A percentile compares a stretch with the other conserved stretches of the same genome.
Conservation (phyloP, 768 basidiomycete species). For the Agaricus subrufescens region DNA sequence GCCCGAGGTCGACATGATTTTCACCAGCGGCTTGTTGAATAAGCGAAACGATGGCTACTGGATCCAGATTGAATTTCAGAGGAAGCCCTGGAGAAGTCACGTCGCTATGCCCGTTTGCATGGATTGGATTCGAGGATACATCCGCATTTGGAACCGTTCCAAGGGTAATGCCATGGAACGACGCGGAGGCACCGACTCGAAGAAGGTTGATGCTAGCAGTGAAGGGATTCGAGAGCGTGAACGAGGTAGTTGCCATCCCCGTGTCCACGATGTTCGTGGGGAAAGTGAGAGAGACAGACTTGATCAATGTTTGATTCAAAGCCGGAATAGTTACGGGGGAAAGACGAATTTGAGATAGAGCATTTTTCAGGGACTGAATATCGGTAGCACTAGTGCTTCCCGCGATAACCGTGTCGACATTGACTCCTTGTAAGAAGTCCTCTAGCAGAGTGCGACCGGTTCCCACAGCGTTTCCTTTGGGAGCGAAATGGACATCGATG, state of each 20-base stretch:
- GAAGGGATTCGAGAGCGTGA: slow-evolving; percentile 64
- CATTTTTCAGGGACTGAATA: slow-evolving; percentile 55
- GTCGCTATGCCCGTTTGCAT: slow-evolving; percentile 51
- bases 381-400: slow-evolving; percentile 53
- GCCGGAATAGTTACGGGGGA: slow-evolving; percentile 63
- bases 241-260: slow-evolving; percentile 52
- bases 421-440: slow-evolving; percentile 64
- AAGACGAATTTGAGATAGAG: slow-evolving; percentile 55
- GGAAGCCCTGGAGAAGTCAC: slow-evolving; percentile 55
- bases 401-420: slow-evolving; percentile 48
- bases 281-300: slow-evolving; percentile 50
- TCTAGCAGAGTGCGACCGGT: slow-evolving; percentile 56
- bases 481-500: slow-evolving; percentile 63
- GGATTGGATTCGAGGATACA: slow-evolving; percentile 51
- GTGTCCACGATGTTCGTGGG: slow-evolving; percentile 58
- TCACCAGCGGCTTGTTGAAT: slow-evolving; percentile 45
- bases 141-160: slow-evolving; percentile 57
- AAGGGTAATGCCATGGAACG: slow-evolving; percentile 49
- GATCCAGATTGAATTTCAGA: slow-evolving; percentile 61
- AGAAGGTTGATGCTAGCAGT: slow-evolving; percentile 66
- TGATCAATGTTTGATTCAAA: slow-evolving; percentile 57
- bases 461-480: slow-evolving; percentile 46
- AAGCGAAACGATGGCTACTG: slow-evolving; percentile 54
- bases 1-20: slow-evolving; percentile 58
- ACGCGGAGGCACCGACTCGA: slow-evolving; percentile 47